Base-by-base conservation (phyloP, 2,329 filamentous ascomycete genomes). In the Exophiala bonariae region DNA sequence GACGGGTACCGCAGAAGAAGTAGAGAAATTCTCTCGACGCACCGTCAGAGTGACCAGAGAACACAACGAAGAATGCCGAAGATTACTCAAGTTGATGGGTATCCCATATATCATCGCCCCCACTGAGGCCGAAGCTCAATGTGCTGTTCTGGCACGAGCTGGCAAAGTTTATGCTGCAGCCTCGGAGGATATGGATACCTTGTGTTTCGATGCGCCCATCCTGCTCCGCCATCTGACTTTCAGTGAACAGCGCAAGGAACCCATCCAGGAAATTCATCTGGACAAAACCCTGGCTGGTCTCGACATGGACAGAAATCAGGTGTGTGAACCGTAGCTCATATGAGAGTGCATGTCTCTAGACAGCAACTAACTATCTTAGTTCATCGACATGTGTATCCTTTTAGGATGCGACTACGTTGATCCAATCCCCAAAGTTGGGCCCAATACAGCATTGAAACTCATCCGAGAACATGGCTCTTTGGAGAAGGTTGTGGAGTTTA, bases 401-500 rank as follows among this genome's bases (percentile, higher is more conserved):
- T 86, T 99, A 36, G 93, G 93, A 59, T 99, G 93, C 70, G 93
- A 99, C 67, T 99, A 99, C 65, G 83, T 97, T 64, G 93, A 99
- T 61, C 92, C 93, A 0, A 87, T 99, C 58, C 93, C 93, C 61
- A 96, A 96, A 66, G 78, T 99, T 55, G 93, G 93, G 16, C 92
- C 93, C 3, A 86, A 83, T 60, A 96, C 93, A 1, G 93, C 93
- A 2, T 78, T 97, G 43, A 95, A 95, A 67, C 77, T 99, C 50
- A 96, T 99, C 60, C 89, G 90, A 58, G 92, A 99, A 62, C 84
- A 97, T 71, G 88, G 88, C 43, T 82, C 80, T 3, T 80, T 99
- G 33, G 93, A 99, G 64, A 87, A 87, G 49, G 85, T 99, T 1
- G 84, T 97, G 34, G 88, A 89, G 52, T 79, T 76, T 54, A 86